Evolutionary conservation across 805 yeast genomes (phyloP).

Genomic region (Pichia deserticola): DNA sequence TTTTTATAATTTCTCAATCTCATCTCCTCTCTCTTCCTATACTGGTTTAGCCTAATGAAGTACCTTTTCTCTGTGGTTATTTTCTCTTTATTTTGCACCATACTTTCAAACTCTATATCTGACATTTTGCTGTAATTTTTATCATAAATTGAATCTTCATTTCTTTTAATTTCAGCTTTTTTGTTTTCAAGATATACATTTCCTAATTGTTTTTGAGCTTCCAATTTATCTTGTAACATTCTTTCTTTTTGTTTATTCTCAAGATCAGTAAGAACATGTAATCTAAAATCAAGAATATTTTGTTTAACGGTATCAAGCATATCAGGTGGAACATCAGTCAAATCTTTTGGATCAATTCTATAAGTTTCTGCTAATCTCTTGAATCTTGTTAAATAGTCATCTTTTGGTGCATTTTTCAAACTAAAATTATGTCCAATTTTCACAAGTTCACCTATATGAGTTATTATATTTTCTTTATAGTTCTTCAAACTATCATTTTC

Average conservation of each 20-base stretch:
- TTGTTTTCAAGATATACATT: neutral
- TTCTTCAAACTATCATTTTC: neutral
- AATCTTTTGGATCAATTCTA: slow-evolving; percentile 48
- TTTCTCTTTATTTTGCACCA: slow-evolving; percentile 16
- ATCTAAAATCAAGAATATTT: slow-evolving; percentile 49
- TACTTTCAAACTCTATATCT: slow-evolving; percentile 19
- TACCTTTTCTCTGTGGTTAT: slow-evolving; percentile 14
- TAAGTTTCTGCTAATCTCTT: slow-evolving; percentile 26
- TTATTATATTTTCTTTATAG: neutral
- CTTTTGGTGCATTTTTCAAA: neutral
- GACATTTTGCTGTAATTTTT: slow-evolving; percentile 11
- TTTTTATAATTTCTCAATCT: slow-evolving; percentile 30
- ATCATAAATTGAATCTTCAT: slow-evolving; percentile 17
- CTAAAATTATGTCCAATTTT: neutral
- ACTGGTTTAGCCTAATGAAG: slow-evolving; percentile 11
- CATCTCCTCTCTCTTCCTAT: slow-evolving; percentile 18
- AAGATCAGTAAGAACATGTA: slow-evolving; percentile 46
- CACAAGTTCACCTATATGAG: neutral
- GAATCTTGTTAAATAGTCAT: slow-evolving; percentile 10
- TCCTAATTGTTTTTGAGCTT: slow-evolving; percentile 31
- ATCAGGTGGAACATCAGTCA: slow-evolving; percentile 49
- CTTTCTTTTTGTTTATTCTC: slow-evolving; percentile 43
- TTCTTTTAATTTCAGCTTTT: neutral
- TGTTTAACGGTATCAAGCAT: slow-evolving; percentile 44
- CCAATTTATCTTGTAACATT: slow-evolving; percentile 38